phyloP scores from a whole-genome alignment of 169 alveolate genomes.

The Eimeria necatrix region DNA sequence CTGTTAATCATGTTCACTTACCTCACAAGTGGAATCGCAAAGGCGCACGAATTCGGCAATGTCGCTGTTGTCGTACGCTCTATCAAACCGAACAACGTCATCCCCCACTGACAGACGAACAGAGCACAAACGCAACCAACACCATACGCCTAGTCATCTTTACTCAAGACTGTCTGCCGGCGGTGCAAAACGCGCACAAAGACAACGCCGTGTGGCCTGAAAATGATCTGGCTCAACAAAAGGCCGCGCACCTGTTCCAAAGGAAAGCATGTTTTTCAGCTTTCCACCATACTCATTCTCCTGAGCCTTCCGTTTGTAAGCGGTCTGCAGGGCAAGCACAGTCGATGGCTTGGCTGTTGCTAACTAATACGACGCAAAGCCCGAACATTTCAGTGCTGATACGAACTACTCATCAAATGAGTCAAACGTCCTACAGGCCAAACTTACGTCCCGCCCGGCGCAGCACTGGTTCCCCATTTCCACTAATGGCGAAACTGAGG shows the following conservation, averaged over 20 bases:
- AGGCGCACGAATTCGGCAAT: conserved; percentile 89
- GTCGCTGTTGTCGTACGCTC: conserved; percentile 92
- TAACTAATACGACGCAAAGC: neutral
- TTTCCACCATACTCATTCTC: conserved; percentile 72
- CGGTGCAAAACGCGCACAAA: too few relatives aligned
- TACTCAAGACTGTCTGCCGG: too few relatives aligned
- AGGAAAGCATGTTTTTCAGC: conserved; percentile 73
- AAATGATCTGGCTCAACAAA: neutral
- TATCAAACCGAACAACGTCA: conserved; percentile 90
- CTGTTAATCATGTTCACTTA: neutral
- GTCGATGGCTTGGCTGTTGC: neutral
- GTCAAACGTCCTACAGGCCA: neutral
- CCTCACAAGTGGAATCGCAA: conserved; percentile 88
- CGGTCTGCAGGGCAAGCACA: neutral
- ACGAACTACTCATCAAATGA: neutral
- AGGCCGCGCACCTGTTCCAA: conserved; percentile 53
- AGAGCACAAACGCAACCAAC: too few relatives aligned
- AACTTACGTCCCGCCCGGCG: conserved; percentile 87
- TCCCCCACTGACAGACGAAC: conserved; percentile 82
- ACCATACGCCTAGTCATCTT: too few relatives aligned
- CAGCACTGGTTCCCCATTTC: conserved; percentile 88
- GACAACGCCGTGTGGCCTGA: neutral
- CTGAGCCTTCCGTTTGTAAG: conserved; percentile 78
- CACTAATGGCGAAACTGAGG: neutral
- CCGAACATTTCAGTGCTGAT: neutral